Conservation (phyloP, 192 early-diverging fungal genomes). For the Podila minutissima region DNA sequence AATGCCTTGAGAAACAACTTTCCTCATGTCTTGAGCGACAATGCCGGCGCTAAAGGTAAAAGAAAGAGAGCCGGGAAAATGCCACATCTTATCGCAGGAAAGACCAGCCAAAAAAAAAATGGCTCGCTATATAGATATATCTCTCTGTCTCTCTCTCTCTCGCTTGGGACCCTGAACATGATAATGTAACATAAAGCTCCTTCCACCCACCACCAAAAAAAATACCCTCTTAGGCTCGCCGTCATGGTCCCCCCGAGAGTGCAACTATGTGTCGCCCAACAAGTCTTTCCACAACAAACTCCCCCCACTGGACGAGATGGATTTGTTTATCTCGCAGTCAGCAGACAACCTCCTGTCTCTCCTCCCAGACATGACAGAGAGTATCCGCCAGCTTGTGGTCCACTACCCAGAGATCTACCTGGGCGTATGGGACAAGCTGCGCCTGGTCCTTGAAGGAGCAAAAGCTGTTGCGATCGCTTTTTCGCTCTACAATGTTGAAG, state of each 20-base stretch:
- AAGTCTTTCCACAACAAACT: conserved; percentile 31
- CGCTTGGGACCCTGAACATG: neutral
- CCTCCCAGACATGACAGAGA: conserved; percentile 39
- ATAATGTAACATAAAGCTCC: neutral
- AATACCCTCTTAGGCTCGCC: conserved; percentile 16
- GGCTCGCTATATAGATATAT: neutral
- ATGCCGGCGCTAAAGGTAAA: conserved; percentile 3
- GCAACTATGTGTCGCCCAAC: conserved; percentile 23
- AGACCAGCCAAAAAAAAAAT: neutral
- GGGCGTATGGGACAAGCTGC: conserved; percentile 33
- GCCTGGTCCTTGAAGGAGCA: conserved; percentile 26
- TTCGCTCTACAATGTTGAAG: too few species aligned
- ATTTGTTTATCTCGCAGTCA: conserved; percentile 33
- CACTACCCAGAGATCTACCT: conserved; percentile 39
- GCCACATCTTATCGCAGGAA: too few species aligned
- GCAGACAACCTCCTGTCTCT: conserved; percentile 28
- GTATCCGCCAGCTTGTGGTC: conserved; percentile 19
- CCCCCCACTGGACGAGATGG: conserved; percentile 36
- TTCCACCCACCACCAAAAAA: too few species aligned
- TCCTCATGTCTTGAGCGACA: conserved; percentile 7
- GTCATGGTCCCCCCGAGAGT: conserved; percentile 30
- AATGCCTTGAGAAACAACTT: neutral
- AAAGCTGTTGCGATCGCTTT: too few species aligned
- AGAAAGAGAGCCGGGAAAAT: too few species aligned
- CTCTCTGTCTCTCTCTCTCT: too few species aligned